Conservation (phyloP, 2,329 filamentous ascomycete genomes). For the Macrophomina phaseolina region DNA sequence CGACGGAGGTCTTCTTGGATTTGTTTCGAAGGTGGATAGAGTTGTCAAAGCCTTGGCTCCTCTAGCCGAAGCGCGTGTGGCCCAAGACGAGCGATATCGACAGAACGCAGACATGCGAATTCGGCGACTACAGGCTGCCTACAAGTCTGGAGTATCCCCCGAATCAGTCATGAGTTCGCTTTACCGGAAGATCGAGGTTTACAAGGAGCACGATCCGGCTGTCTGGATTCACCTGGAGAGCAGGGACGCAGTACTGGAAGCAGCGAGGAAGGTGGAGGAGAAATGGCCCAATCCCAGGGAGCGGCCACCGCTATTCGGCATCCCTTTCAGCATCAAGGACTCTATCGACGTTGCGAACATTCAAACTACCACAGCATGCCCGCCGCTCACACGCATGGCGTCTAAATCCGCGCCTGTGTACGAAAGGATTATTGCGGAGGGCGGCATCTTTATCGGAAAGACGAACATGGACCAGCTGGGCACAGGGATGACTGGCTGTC, state of each 20-base stretch:
- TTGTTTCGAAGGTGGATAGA: conserved; percentile 53
- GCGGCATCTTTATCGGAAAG: conserved; percentile 65
- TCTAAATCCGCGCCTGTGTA: conserved; percentile 58
- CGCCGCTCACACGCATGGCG: conserved; percentile 56
- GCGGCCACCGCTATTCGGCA: conserved; percentile 59
- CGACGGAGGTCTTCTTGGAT: conserved; percentile 60
- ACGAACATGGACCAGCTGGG: conserved; percentile 68
- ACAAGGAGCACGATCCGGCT: conserved; percentile 54
- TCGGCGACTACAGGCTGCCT: conserved; percentile 50
- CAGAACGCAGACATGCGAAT: conserved; percentile 52
- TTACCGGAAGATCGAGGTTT: conserved; percentile 56
- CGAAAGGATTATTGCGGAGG: conserved; percentile 55
- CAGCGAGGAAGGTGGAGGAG: conserved; percentile 48
- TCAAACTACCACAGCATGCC: conserved; percentile 59
- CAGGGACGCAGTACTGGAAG: conserved; percentile 47
- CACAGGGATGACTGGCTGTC: conserved; percentile 64
- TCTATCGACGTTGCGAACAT: conserved; percentile 60
- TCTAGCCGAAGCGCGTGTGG: conserved; percentile 23
- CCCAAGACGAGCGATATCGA: conserved; percentile 27
- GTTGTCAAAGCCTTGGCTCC: conserved; percentile 39
- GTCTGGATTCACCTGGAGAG: conserved; percentile 58
- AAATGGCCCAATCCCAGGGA: conserved; percentile 48
- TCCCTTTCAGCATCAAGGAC: conserved; percentile 65
- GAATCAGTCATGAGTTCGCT: conserved; percentile 52
- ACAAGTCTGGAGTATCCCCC: conserved; percentile 52